Conservation (phyloP, 1,284 basidiomycete species). For the Sporisorium reilianum region DNA sequence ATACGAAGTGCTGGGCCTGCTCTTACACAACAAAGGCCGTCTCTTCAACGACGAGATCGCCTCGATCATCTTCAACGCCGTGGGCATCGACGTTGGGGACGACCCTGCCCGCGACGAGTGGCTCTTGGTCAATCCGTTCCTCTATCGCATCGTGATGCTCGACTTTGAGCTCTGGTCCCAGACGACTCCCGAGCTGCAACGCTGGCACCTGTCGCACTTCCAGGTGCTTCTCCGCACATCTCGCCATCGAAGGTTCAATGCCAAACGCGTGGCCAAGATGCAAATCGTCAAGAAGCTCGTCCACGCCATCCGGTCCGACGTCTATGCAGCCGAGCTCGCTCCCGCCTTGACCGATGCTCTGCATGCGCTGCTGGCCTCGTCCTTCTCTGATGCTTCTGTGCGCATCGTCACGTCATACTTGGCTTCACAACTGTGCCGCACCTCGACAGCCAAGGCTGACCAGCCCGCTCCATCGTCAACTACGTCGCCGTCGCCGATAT, state of each 20-base stretch:
- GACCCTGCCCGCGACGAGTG: slow-evolving; percentile 73
- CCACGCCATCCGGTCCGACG: slow-evolving; percentile 75
- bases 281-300: slow-evolving; percentile 80
- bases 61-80: slow-evolving; percentile 82
- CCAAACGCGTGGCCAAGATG: slow-evolving; percentile 62
- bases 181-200: slow-evolving; percentile 78
- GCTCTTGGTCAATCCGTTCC: slow-evolving; percentile 79
- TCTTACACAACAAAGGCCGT: slow-evolving; percentile 79
- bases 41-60: slow-evolving; percentile 82
- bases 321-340: slow-evolving; percentile 11
- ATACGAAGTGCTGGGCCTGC: slow-evolving; percentile 84
- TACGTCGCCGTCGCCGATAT: background rate
- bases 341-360: slow-evolving; percentile 29
- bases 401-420: slow-evolving; percentile 87
- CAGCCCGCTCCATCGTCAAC: slow-evolving; percentile 29
- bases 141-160: slow-evolving; percentile 84
- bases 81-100: slow-evolving; percentile 76
- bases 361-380: slow-evolving; percentile 69
- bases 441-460: slow-evolving; percentile 49
- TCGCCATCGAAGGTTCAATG: slow-evolving; percentile 71
- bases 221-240: slow-evolving; percentile 78
- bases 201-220: slow-evolving; percentile 84
- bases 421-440: slow-evolving; percentile 80
- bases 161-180: slow-evolving; percentile 91
- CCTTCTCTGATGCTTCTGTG: slow-evolving; percentile 80